Base-by-base conservation (phyloP, 805 yeast genomes). In the Metschnikowia dekortorum region DNA sequence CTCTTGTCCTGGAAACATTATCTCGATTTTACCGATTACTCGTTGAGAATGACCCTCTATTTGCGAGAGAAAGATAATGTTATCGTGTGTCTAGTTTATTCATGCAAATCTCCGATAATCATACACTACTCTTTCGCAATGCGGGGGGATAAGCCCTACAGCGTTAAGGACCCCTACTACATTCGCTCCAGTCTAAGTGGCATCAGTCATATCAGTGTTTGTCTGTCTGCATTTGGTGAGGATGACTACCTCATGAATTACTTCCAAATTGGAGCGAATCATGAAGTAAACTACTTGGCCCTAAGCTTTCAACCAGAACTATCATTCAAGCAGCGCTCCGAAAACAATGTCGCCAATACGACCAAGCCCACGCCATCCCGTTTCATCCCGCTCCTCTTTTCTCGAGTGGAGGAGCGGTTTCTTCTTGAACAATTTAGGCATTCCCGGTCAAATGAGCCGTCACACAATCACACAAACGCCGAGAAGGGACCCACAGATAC, bases 1-100 rank as follows among this genome's bases (percentile, higher is more conserved):
- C 52, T 80, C 2, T 59, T 89, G 1, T 78, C 91, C 0, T 87
- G 95, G 91, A 85, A 83, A 53, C 96, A 89, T 64, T 79, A 68
- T 52, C 64, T 86, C 22, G 75, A 76, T 39, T 72, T 77, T 7
- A 54, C 62, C 0, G 96, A 88, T 56, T 75, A 78, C 1, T 74
- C 88, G 0, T 56, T 83, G 48, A 67, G 62, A 46, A 60, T 75
- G 1, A 61, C 66, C 10, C 52, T 50, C 13, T 46, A 51, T 32
- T 48, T 59, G 8, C 38, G 63, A 3, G 58, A 56, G 10, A 57
- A 56, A 43, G 51, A 52, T 50, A 40, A 36, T 4, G 36, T 46
- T 16, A 54, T 47, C 31, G 13, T 46, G 18, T 56, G 58, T 41
- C 33, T 51, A n/a, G 64, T 72, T 1, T 65, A 62, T 49, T 71